Evolutionary conservation across 2,329 filamentous ascomycete genomes (phyloP).

Genomic region (Monosporascus sp.): DNA sequence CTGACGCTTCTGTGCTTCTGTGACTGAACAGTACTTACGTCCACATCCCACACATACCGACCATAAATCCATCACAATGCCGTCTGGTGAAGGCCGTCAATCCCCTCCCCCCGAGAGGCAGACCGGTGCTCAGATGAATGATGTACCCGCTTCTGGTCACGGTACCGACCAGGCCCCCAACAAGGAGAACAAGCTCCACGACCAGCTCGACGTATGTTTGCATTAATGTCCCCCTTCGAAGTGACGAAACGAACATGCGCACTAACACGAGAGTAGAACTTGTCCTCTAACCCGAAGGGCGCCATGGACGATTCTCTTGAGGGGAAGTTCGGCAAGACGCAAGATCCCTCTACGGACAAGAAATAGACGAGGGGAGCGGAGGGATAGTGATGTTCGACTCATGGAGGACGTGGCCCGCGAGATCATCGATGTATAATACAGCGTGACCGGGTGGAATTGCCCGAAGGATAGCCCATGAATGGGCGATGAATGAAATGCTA

Average conservation of each 20-base stretch:
- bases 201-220: slow-evolving; percentile 44
- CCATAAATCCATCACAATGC: slow-evolving; percentile 49
- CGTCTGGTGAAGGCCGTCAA: slow-evolving; percentile 59
- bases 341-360: slow-evolving; percentile 1
- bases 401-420: too few relatives aligned
- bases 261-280: slow-evolving; percentile 30
- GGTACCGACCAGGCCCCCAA: slow-evolving; percentile 49
- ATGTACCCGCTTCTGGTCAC: slow-evolving; percentile 51
- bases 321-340: slow-evolving; percentile 54
- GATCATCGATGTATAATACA: too few relatives aligned
- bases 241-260: neutral
- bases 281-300: slow-evolving; percentile 62
- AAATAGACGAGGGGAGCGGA: neutral
- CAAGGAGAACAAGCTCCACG: slow-evolving; percentile 47
- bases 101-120: slow-evolving; percentile 71
- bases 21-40: neutral
- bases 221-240: too few relatives aligned
- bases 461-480: too few relatives aligned
- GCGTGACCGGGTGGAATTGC: too few relatives aligned
- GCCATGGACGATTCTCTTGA: slow-evolving; percentile 55
- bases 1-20: too few relatives aligned
- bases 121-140: slow-evolving; percentile 57
- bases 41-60: slow-evolving; percentile 3
- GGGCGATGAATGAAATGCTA: too few relatives aligned
- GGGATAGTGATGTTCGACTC: too few relatives aligned